Percentiles rank a stretch among this genome's conserved stretches.
phyloP scores from a whole-genome alignment of 768 basidiomycete species.

The Trametopsis cervina region DNA sequence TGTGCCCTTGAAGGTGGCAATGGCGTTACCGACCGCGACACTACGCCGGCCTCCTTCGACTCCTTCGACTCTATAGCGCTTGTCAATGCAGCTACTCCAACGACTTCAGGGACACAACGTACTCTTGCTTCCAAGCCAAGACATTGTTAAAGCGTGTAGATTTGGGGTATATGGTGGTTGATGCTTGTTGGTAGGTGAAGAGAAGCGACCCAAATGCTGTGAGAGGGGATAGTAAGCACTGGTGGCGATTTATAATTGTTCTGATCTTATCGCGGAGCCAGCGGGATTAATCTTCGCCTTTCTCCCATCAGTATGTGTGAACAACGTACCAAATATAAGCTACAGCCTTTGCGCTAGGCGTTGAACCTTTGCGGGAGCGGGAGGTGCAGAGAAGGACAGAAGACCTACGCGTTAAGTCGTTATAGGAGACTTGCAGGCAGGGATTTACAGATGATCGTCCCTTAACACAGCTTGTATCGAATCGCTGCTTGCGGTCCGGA shows the following conservation, averaged over 20 bases:
- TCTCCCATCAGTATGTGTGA: neutral
- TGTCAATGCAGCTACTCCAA: neutral
- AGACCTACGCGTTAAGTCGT: no score
- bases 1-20: conserved; percentile 77
- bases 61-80: conserved; percentile 55
- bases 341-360: no score
- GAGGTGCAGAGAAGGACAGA: no score
- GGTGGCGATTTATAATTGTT: conserved; percentile 1
- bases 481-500: no score
- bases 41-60: conserved; percentile 57
- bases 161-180: conserved; percentile 4
- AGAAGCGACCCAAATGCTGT: neutral
- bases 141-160: conserved; percentile 7
- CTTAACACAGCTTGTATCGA: no score
- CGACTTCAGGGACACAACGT: conserved; percentile 2
- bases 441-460: no score
- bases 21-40: conserved; percentile 75
- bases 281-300: neutral
- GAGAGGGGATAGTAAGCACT: neutral
- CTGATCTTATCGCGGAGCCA: neutral
- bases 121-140: conserved; percentile 26
- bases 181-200: neutral
- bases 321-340: neutral
- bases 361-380: no score
- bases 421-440: no score